Evolutionary conservation across 148 eudicot genomes (phyloP).

Genomic region (Silene latifolia): DNA sequence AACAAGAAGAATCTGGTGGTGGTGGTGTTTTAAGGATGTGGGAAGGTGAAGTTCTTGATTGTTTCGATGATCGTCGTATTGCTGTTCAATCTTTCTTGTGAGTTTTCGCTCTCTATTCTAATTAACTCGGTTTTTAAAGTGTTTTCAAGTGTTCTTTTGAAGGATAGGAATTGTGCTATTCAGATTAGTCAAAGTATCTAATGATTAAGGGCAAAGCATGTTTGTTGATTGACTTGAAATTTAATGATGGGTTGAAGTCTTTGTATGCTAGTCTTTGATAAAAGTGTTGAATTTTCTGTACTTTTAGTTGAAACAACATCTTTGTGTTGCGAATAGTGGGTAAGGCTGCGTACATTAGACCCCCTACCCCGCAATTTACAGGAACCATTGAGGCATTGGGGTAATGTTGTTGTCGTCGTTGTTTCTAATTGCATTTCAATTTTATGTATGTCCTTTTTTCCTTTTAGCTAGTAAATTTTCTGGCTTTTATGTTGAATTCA

Average conservation of each 20-base stretch:
- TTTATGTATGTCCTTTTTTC: neutral
- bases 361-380: no score
- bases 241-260: constrained; percentile 7
- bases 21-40: constrained; percentile 86
- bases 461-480: neutral
- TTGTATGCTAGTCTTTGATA: constrained; percentile 9
- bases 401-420: neutral
- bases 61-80: constrained; percentile 70
- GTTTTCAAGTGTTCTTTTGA: neutral
- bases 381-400: no score
- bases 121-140: neutral
- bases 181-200: neutral
- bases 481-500: neutral
- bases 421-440: neutral
- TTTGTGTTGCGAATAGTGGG: no score
- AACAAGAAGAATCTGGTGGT: constrained; percentile 30
- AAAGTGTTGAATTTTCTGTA: neutral
- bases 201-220: neutral
- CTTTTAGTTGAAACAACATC: no score
- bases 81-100: constrained; percentile 75
- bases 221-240: constrained; percentile 1
- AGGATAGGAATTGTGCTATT: neutral
- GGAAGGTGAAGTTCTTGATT: constrained; percentile 95
- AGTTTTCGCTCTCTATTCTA: constrained; percentile 8
- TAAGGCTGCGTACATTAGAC: no score